phyloP scores from a whole-genome alignment of 2,329 filamentous ascomycete species.

The Tolypocladium ovalisporum region DNA sequence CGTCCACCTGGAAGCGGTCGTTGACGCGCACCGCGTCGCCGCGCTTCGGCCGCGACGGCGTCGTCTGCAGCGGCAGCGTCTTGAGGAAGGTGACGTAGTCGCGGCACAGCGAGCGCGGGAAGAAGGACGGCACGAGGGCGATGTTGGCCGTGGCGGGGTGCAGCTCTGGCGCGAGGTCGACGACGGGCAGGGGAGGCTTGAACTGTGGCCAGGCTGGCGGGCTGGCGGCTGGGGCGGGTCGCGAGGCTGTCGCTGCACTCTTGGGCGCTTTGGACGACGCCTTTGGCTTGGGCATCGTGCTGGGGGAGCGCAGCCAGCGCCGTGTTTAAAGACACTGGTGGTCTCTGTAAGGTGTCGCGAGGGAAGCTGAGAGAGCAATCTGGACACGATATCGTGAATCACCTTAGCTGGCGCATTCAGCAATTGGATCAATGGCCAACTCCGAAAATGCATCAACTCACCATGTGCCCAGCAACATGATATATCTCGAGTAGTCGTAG shows the following conservation, averaged over 20 bases:
- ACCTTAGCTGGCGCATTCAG: too few species aligned
- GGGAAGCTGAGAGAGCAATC: too few species aligned
- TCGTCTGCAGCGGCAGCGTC: slow-evolving; percentile 62
- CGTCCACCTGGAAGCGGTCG: slow-evolving; percentile 76
- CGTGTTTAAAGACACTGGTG: too few species aligned
- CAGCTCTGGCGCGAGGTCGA: slow-evolving; percentile 49
- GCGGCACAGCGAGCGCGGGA: slow-evolving; percentile 63
- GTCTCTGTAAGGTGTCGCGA: too few species aligned
- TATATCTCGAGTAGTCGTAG: neutral
- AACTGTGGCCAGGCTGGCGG: slow-evolving; percentile 59
- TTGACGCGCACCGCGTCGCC: slow-evolving; percentile 80
- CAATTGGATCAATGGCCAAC: too few species aligned
- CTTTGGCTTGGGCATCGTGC: slow-evolving; percentile 23
- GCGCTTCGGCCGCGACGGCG: slow-evolving; percentile 65
- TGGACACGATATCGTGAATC: too few species aligned
- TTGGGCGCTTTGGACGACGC: slow-evolving; percentile 9
- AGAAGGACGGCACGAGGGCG: slow-evolving; percentile 61
- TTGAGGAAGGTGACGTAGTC: slow-evolving; percentile 64
- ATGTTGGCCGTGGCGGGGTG: slow-evolving; percentile 49
- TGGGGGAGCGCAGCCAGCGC: neutral
- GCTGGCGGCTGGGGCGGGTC: slow-evolving; percentile 5
- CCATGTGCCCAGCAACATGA: neutral
- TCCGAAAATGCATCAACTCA: neutral
- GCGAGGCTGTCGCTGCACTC: slow-evolving; percentile 7
- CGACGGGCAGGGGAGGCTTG: slow-evolving; percentile 54